Percentiles rank a stretch among this genome's conserved stretches.
phyloP scores from a whole-genome alignment of 108 stramenopile species.

The Nannochloropsis oceanica region DNA sequence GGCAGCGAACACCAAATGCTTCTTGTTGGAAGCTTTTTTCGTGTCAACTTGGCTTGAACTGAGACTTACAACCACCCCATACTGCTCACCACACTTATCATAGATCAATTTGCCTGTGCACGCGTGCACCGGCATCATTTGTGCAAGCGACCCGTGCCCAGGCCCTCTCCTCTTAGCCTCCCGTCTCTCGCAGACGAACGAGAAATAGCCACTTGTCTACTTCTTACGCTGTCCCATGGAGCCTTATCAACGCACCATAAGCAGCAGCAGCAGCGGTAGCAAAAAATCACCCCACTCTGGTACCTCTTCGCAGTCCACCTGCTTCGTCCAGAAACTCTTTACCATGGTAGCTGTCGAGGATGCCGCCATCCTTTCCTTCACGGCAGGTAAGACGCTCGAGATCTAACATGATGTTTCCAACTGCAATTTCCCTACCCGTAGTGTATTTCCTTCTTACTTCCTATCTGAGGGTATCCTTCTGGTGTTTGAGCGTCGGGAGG shows the following conservation, averaged over 20 bases:
- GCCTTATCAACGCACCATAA: not conserved
- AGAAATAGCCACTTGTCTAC: not conserved
- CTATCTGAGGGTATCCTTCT: no score
- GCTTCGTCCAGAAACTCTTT: not conserved
- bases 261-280: not conserved
- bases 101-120: not conserved
- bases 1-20: not conserved
- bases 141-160: not conserved
- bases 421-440: no score
- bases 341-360: not conserved
- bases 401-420: no score
- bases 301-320: not conserved
- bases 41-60: not conserved
- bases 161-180: not conserved
- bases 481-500: no score
- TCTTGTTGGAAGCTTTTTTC: not conserved
- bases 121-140: not conserved
- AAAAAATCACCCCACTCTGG: not conserved
- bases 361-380: not conserved
- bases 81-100: no score
- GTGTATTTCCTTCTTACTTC: no score
- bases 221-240: no score
- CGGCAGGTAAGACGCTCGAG: not conserved
- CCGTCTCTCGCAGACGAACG: not conserved
- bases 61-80: no score